Base-by-base conservation (phyloP, 2,329 filamentous ascomycete genomes). In the Passalora sequoiae region DNA sequence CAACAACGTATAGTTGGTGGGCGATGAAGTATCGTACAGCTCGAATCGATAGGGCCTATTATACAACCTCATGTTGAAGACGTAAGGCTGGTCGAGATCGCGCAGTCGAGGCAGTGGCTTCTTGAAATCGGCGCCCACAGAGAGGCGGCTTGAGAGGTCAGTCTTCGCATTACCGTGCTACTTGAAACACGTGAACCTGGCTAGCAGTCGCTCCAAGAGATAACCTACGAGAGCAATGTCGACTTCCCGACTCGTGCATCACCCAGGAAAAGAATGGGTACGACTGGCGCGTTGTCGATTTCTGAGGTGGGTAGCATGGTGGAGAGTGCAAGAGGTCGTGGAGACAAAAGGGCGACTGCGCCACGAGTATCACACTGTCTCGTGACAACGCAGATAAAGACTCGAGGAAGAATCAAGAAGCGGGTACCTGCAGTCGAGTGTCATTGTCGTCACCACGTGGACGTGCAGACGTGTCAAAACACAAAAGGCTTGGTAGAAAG, bases 211-310 rank as follows among this genome's bases (percentile, higher is more conserved):
- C n/a, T 12, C 24, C 6, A 27, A 27, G 24, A 27, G 24, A 6
- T 20, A 40, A 73, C 76, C 61, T 67, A 80, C 75, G 77, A 77
- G 49, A 82, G 62, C 50, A 82, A 81, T 7, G 76, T 78, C 38
- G 78, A 77, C 63, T 81, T 82, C 44, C 78, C 78, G 33, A 78
- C 76, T 38, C 73, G 76, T 27, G 70, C 58, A 46, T 81, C 78
- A 40, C 78, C 78, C 2, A 82, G 66, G 12, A 82, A 65, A 5
- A 82, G 67, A 38, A 82, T 71, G 17, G 65, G 69, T 27, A 75
- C 58, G 29, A 67, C 63, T 16, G 67, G 66, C n/a, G 51, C 40
- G 6, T 56, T 47, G 31, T 37, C 44, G 43, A 49, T 40, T 25
- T 44, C 36, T 6, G 20, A 27, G 21, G 36, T 40, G 15, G 41